Percentiles rank a stretch among this genome's conserved stretches.
phyloP scores from a whole-genome alignment of 148 eudicot genomes.

The Silene latifolia region DNA sequence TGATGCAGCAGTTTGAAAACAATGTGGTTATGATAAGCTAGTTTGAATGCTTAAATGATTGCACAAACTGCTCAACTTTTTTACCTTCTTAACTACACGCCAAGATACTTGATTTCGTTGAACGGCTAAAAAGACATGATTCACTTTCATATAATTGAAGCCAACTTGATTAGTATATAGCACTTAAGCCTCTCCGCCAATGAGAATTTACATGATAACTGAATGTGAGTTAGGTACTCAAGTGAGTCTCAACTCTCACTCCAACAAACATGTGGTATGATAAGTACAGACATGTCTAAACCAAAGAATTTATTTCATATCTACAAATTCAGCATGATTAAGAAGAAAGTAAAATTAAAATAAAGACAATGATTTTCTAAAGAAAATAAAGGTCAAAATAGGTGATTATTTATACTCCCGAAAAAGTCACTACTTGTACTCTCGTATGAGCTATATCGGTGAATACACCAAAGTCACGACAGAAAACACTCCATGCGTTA shows the following conservation, averaged over 20 bases:
- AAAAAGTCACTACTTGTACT: no score
- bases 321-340: no score
- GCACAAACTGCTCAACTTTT: background rate
- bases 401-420: no score
- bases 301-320: no score
- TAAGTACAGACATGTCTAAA: no score
- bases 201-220: background rate
- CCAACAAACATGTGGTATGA: background rate
- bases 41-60: background rate
- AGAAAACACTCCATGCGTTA: no score
- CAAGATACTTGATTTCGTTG: background rate
- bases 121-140: background rate
- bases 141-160: background rate
- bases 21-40: background rate
- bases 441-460: no score
- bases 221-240: background rate
- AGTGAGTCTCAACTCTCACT: background rate
- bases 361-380: no score
- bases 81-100: background rate
- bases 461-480: no score
- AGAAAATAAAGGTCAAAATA: no score
- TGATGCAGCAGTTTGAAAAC: background rate
- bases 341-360: no score
- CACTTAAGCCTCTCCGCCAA: constrained; percentile 1
- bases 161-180: background rate